Evolutionary conservation across 768 basidiomycete genomes (phyloP).

Genomic region (Amanita molliuscula): DNA sequence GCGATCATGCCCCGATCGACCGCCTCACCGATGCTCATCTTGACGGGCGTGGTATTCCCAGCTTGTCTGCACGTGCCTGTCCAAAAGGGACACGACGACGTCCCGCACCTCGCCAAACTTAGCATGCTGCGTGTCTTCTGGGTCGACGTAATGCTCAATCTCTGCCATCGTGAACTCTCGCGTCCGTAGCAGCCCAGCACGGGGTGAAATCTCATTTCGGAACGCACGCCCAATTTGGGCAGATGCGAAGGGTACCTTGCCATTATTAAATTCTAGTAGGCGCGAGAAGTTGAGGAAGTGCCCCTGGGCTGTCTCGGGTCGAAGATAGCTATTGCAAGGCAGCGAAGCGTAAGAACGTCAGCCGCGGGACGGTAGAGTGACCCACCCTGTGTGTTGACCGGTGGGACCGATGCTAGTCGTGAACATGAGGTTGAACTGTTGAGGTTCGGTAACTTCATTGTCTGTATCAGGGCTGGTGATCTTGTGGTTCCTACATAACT

Average conservation of each 20-base stretch:
- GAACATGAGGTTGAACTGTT: conserved; percentile 99
- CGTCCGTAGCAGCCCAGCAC: conserved; percentile 91
- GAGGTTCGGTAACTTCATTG: conserved; percentile 88
- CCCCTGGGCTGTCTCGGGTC: conserved; percentile 96
- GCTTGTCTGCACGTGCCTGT: conserved; percentile 74
- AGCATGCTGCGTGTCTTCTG: conserved; percentile 77
- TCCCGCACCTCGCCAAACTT: conserved; percentile 78
- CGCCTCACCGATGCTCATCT: conserved; percentile 80
- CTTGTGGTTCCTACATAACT: conserved; percentile 69
- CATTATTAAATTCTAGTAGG: conserved; percentile 96
- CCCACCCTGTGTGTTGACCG: conserved; percentile 89
- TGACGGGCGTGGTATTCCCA: conserved; percentile 53
- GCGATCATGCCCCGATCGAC: conserved; percentile 81
- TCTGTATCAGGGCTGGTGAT: conserved; percentile 87
- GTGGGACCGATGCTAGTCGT: conserved; percentile 95
- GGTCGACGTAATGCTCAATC: conserved; percentile 98
- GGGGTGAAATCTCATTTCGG: conserved; percentile 97
- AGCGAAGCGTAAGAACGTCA: conserved; percentile 4
- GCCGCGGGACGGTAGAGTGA: not conserved
- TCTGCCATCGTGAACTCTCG: conserved; percentile 99
- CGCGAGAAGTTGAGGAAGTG: conserved; percentile 99
- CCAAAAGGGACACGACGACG: conserved; percentile 64
- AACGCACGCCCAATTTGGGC: conserved; percentile 95
- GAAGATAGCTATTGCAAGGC: conserved; percentile 59
- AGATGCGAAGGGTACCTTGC: conserved; percentile 91